phyloP scores from a whole-genome alignment of 352 stramenopile species.

The Phytophthora sojae region DNA sequence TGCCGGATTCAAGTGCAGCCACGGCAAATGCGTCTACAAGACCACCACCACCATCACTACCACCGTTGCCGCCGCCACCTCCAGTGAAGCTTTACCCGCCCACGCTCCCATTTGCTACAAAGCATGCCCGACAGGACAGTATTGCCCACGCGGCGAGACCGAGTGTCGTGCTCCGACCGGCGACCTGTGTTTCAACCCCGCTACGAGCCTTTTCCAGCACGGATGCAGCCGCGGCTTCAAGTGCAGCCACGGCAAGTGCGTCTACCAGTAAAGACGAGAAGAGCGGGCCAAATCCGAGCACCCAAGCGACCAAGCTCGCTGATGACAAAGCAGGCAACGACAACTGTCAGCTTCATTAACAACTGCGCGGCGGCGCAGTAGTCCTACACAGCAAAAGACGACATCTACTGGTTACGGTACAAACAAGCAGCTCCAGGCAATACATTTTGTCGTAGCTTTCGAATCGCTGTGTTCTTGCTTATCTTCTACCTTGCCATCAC shows the following conservation, averaged over 20 bases:
- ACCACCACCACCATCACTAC: constrained; percentile 2
- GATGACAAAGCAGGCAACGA: neutral
- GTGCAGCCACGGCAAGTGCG: constrained; percentile 29
- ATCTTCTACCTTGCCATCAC: too few relatives aligned
- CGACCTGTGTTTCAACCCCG: constrained; percentile 33
- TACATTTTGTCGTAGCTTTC: neutral
- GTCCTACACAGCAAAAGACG: neutral
- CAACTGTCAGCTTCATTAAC: neutral
- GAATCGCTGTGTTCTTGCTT: too few relatives aligned
- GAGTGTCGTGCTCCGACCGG: constrained; percentile 13
- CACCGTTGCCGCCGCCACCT: neutral
- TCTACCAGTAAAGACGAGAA: constrained; percentile 17
- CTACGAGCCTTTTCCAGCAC: constrained; percentile 19
- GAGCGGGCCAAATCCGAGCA: neutral
- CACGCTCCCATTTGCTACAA: constrained; percentile 14
- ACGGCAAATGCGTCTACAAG: constrained; percentile 42
- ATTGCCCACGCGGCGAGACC: constrained; percentile 17
- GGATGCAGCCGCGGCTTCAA: constrained; percentile 24
- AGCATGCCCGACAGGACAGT: constrained; percentile 13
- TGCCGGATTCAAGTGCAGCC: constrained; percentile 40
- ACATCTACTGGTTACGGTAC: neutral
- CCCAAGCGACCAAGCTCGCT: neutral
- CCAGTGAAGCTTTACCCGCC: neutral
- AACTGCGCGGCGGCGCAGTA: neutral
- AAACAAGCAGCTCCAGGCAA: neutral